A percentile compares a stretch with the other conserved stretches of the same genome.
Evolutionary conservation across 1,284 basidiomycete species (phyloP).

Genomic region (Schizophyllum commune): DNA sequence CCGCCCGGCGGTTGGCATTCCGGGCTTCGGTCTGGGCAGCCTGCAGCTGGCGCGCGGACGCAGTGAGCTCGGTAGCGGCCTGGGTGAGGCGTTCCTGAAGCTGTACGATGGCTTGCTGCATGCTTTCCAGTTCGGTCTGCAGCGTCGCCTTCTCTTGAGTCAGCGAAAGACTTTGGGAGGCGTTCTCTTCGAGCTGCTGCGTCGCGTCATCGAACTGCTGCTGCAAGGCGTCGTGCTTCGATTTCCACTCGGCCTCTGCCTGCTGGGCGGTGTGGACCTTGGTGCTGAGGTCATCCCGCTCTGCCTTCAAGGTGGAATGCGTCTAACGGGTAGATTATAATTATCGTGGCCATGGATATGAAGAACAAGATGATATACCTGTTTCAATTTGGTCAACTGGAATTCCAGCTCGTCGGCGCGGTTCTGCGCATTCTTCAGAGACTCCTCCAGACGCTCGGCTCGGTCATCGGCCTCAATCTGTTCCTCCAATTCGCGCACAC

Average conservation of each 20-base stretch:
- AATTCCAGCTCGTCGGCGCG: conserved; percentile 76
- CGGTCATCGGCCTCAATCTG: conserved; percentile 77
- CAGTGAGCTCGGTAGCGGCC: conserved; percentile 43
- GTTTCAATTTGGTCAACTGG: conserved; percentile 67
- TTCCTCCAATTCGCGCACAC: conserved; percentile 65
- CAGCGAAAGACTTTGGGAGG: conserved; percentile 39
- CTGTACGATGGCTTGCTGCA: conserved; percentile 37
- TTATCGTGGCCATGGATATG: neutral
- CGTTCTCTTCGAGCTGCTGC: conserved; percentile 34
- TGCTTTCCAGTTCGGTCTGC: conserved; percentile 36
- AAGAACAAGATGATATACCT: conserved; percentile 34
- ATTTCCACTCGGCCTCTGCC: conserved; percentile 36
- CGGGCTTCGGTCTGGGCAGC: conserved; percentile 53
- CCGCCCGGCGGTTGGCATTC: conserved; percentile 52
- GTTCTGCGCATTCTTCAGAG: conserved; percentile 68
- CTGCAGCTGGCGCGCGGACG: conserved; percentile 50
- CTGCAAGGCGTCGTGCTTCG: conserved; percentile 39
- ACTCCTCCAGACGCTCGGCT: conserved; percentile 61
- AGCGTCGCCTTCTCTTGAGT: conserved; percentile 40
- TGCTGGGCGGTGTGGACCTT: conserved; percentile 34
- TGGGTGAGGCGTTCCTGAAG: conserved; percentile 53
- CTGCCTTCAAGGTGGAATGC: conserved; percentile 47
- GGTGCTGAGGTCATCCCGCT: conserved; percentile 47
- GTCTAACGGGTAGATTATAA: conserved; percentile 30
- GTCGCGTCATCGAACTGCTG: conserved; percentile 31